Evolutionary conservation across 495 filamentous ascomycete species (phyloP), one percentile per base, ranked within the genome.

Genomic region (Hypoxylon cercidicola): DNA sequence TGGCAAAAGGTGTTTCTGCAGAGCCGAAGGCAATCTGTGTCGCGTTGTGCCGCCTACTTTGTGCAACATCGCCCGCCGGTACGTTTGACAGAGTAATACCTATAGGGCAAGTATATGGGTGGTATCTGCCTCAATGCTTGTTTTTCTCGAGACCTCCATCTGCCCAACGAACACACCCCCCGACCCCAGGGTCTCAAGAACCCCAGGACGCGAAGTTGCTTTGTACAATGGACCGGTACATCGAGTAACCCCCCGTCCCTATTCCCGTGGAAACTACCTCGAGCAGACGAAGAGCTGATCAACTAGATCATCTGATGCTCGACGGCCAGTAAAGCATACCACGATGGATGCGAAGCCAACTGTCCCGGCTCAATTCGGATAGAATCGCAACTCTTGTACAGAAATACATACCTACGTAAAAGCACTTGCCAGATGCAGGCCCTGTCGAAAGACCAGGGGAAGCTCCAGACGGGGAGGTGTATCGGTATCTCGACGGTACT

Each of bases 31-130:
- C n/a, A 34, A 47, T 47, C 52, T 66, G 45, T 25, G 23, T 25
- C 53, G 35, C 34, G 51, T 16, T n/a, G 19, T 28, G 11, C 18
- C 16, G 47, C 40, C 15, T 49, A 23, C 45, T 23, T 55, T 65
- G 56, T 69, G 56, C 54, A 32, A 69, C 61, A 40, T 69, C 34
- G 35, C 43, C 41, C 32, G 32, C 44, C 50, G 44, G 41, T 51
- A 59, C 18, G 65, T 69, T 37, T 48, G 46, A 47, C 52, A 56
- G 43, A 59, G 51, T 28, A 64, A 69, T 69, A 65, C 66, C 66
- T 69, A 60, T 69, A 65, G 34, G 55, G 55, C 61, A 69, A 64
- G 66, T 69, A 69, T 68, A 60, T 47, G 28, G 55, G 66, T 65
- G 50, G 66, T 65, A 69, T 69, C 61, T 60, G 35, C 41, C 55